A percentile compares a stretch with the other conserved stretches of the same genome.
phyloP scores from a whole-genome alignment of 768 basidiomycete genomes.

The Mycena haematopus region DNA sequence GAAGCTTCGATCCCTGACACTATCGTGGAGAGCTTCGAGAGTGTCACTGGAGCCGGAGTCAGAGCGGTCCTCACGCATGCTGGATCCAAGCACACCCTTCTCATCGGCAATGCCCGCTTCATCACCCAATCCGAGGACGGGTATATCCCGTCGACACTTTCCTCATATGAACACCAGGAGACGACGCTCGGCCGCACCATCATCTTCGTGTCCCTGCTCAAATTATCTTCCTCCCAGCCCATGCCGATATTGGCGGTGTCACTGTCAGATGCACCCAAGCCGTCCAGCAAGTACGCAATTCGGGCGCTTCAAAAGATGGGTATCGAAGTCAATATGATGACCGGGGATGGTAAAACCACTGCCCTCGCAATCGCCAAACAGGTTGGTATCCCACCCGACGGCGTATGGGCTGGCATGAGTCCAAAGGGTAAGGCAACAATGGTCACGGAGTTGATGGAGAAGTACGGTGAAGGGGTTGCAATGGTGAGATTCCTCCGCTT shows the following conservation, averaged over 20 bases:
- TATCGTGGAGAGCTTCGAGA: conserved; percentile 78
- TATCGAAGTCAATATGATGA: conserved; percentile 91
- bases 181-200: conserved; percentile 79
- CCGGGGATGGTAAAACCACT: conserved; percentile 88
- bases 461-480: conserved; percentile 76
- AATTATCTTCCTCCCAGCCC: conserved; percentile 47
- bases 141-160: conserved; percentile 64
- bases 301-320: conserved; percentile 85
- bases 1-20: conserved; percentile 53
- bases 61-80: conserved; percentile 67
- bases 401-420: conserved; percentile 92
- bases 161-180: conserved; percentile 73
- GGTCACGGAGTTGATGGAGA: conserved; percentile 80
- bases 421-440: conserved; percentile 94
- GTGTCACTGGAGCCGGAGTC: conserved; percentile 88
- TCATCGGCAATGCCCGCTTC: conserved; percentile 81
- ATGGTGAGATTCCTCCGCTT: conserved; percentile 66
- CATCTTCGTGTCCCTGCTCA: conserved; percentile 80
- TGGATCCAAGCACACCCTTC: conserved; percentile 60
- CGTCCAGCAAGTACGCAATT: conserved; percentile 84
- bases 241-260: conserved; percentile 81
- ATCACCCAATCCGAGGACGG: conserved; percentile 59
- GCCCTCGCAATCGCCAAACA: conserved; percentile 89
- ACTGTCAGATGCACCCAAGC: conserved; percentile 86
- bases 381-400: conserved; percentile 83